Conservation (phyloP, 2,329 filamentous ascomycete genomes). For the Sphaerulina musiva region DNA sequence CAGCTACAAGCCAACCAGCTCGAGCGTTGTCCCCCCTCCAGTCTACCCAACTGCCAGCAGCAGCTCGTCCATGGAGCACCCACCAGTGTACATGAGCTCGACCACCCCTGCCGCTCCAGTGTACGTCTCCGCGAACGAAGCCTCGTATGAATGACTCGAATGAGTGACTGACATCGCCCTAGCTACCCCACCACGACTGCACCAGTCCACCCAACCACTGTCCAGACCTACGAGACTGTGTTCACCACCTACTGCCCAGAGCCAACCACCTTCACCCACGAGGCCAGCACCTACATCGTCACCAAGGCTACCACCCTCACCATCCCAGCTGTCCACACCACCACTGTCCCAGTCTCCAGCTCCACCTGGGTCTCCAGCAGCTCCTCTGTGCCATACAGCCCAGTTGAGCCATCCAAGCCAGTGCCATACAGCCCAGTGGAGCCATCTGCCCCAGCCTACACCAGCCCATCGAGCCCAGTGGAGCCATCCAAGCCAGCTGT, state of each 20-base stretch:
- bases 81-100: not conserved
- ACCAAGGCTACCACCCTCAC: slow-evolving; percentile 24
- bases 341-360: not conserved
- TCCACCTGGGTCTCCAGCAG: not conserved
- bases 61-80: too few species aligned
- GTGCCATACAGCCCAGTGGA: not conserved
- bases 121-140: not conserved
- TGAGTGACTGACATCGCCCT: not conserved
- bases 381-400: not conserved
- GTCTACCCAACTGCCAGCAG: not conserved
- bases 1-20: not conserved
- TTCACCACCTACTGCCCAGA: slow-evolving; percentile 26
- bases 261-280: slow-evolving; percentile 24
- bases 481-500: slow-evolving; percentile 5
- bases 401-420: slow-evolving; percentile 3
- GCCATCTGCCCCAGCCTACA: not conserved
- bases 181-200: slow-evolving; percentile 1
- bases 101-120: not conserved
- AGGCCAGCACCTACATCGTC: slow-evolving; percentile 26
- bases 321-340: slow-evolving; percentile 31
- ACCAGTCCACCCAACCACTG: slow-evolving; percentile 17
- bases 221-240: slow-evolving; percentile 10
- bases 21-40: not conserved
- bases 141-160: not conserved
- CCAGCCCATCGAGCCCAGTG: not conserved